Percentiles rank a stretch among this genome's conserved stretches.
Evolutionary conservation across 306 rosid genomes (phyloP).

Genomic region (Quillaja saponaria): DNA sequence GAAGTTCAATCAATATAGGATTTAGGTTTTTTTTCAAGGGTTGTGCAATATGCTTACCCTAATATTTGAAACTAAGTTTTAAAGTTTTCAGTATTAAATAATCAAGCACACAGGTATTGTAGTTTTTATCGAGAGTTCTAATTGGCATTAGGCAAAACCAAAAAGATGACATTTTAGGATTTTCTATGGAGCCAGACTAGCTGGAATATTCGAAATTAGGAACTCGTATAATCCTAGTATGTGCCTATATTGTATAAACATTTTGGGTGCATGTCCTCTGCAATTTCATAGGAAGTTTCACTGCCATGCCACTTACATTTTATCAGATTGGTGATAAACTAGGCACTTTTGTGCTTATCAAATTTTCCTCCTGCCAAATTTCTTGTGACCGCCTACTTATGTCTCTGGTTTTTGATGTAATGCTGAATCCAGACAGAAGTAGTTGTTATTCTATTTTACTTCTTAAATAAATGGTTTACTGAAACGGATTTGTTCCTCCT

Average conservation of each 20-base stretch:
- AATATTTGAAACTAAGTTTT: too few relatives aligned
- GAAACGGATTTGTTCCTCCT: constrained; percentile 31
- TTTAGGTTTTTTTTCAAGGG: too few relatives aligned
- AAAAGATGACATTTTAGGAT: too few relatives aligned
- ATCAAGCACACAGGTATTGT: too few relatives aligned
- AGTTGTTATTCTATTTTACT: background rate
- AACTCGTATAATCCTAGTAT: constrained; percentile 6
- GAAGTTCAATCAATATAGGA: too few relatives aligned
- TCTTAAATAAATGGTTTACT: constrained; percentile 12
- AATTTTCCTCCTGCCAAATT: constrained; percentile 13
- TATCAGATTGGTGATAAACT: background rate
- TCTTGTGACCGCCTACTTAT: constrained; percentile 10
- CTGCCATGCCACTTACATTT: constrained; percentile 15
- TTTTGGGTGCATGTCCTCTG: constrained; percentile 19
- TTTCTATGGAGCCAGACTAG: constrained; percentile 4
- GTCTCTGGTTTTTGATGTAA: background rate
- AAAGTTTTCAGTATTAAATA: too few relatives aligned
- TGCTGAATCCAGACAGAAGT: background rate
- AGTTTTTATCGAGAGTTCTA: too few relatives aligned
- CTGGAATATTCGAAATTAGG: constrained; percentile 18
- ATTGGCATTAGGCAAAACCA: background rate
- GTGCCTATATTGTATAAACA: constrained; percentile 1
- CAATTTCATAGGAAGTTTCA: background rate
- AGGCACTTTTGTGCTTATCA: background rate
- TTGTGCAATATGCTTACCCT: too few relatives aligned